Percentiles rank a stretch among this genome's conserved stretches.
phyloP scores from a whole-genome alignment of 148 eudicot species.

The Rhododendron griersonianum region DNA sequence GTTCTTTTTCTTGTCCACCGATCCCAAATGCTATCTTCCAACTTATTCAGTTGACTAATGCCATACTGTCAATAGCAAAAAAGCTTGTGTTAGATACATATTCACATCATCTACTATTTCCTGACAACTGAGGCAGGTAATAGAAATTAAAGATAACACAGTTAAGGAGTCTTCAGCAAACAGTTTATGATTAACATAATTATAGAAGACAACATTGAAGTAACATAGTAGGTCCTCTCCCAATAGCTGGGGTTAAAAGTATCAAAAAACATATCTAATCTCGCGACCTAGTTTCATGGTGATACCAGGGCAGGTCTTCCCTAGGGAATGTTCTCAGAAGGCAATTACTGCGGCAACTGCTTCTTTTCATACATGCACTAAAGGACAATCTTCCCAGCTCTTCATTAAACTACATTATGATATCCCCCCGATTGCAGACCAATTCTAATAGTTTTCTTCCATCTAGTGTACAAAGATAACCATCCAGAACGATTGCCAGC shows the following conservation, averaged over 20 bases:
- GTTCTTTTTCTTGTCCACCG: constrained; percentile 75
- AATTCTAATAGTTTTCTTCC: neutral
- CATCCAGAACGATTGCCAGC: neutral
- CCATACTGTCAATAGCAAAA: constrained; percentile 58
- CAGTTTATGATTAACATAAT: neutral
- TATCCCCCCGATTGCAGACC: neutral
- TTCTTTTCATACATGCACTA: neutral
- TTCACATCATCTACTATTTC: neutral
- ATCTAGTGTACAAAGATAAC: neutral
- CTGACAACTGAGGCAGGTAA: neutral
- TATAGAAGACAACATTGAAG: neutral
- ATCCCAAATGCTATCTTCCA: constrained; percentile 95
- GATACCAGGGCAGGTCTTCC: neutral
- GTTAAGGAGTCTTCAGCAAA: neutral
- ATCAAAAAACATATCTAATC: neutral
- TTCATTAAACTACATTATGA: neutral
- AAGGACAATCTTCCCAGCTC: neutral
- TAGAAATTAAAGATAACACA: neutral
- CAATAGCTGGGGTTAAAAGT: neutral
- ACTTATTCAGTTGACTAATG: constrained; percentile 74
- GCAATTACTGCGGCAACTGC: neutral
- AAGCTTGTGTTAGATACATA: neutral
- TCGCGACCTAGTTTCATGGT: neutral
- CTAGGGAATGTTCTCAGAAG: neutral
- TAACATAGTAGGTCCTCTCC: neutral